Base-by-base conservation (phyloP, 768 basidiomycete genomes). In the Holtermannia corniformis region DNA sequence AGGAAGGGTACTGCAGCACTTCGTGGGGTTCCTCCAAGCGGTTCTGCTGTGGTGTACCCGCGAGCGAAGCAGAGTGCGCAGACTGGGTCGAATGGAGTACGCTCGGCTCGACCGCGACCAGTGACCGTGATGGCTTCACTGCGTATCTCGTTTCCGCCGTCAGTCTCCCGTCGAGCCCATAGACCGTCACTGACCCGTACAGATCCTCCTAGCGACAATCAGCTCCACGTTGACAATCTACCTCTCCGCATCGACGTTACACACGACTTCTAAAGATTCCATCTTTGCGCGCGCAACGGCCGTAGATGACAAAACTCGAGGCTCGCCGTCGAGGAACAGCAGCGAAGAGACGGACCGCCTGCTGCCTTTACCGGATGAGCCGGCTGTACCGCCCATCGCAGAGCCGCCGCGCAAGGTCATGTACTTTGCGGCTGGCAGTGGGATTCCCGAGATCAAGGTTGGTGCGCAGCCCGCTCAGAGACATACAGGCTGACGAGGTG, bases 351-450 rank as follows among this genome's bases (percentile, higher is more conserved):
- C n/a, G 58, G 68, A 20, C 68, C 73, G 22, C 56, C 67, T 25
- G 82, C 78, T 57, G 28, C 42, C 28, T 27, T 13, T 21, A 47
- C 2, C 23, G 14, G 13, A 28, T 21, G 24, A 42, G 48, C 22
- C 22, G 2, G 20, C 43, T n/a, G 41, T 10, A 20, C 43, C 22
- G 19, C 50, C 50, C 22, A 20, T 5, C 20, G 10, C 47, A 4
- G 65, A 61, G 40, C 52, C 55, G 16, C 63, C 64, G 24, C 80
- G 89, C 50, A 81, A 82, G 62, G 78, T 84, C 44, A 77, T 90
- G 74, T 91, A 86, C 75, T 95, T 89, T 67, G 89, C 95, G 10
- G 89, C 90, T 19, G 95, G 95, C 19, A 87, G 85, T 64, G 95
- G 95, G 45, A 92, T 97, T 51, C 91, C 92, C 0, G 93, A 99